Percentiles rank a stretch among this genome's conserved stretches.
Conservation (phyloP, 768 basidiomycete genomes). For the Neoboletus brunneissimus region DNA sequence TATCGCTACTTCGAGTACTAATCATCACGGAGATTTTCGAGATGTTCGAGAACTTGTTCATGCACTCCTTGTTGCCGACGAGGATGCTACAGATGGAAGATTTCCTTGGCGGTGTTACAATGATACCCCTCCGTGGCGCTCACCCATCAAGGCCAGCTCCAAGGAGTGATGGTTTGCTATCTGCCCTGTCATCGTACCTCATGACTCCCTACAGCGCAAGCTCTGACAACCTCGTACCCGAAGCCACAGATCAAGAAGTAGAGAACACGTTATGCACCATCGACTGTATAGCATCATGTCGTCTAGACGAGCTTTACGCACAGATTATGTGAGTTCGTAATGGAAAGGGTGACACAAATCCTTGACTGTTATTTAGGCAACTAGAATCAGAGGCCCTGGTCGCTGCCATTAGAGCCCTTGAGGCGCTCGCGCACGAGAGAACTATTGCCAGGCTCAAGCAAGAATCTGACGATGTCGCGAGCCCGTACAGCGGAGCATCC, state of each 20-base stretch:
- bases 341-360: not conserved
- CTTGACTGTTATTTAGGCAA: constrained; percentile 48
- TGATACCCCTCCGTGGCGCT: constrained; percentile 84
- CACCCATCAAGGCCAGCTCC: constrained; percentile 59
- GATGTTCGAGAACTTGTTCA: constrained; percentile 95
- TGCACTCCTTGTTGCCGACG: constrained; percentile 87
- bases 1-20: not conserved
- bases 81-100: constrained; percentile 97
- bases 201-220: constrained; percentile 88
- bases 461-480: constrained; percentile 56
- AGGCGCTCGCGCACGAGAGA: constrained; percentile 86
- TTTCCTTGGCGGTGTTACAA: constrained; percentile 91
- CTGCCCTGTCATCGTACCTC: constrained; percentile 91
- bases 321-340: constrained; percentile 78
- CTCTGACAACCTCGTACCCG: constrained; percentile 73
- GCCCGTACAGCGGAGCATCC: constrained; percentile 32
- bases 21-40: constrained; percentile 75
- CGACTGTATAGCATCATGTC: constrained; percentile 92
- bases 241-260: constrained; percentile 87
- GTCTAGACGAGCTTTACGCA: constrained; percentile 89
- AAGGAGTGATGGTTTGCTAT: constrained; percentile 82
- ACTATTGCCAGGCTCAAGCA: constrained; percentile 77
- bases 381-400: constrained; percentile 77
- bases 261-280: constrained; percentile 94
- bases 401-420: constrained; percentile 81